phyloP scores from a whole-genome alignment of 2,329 filamentous ascomycete genomes.

The Aspergillus sp. region DNA sequence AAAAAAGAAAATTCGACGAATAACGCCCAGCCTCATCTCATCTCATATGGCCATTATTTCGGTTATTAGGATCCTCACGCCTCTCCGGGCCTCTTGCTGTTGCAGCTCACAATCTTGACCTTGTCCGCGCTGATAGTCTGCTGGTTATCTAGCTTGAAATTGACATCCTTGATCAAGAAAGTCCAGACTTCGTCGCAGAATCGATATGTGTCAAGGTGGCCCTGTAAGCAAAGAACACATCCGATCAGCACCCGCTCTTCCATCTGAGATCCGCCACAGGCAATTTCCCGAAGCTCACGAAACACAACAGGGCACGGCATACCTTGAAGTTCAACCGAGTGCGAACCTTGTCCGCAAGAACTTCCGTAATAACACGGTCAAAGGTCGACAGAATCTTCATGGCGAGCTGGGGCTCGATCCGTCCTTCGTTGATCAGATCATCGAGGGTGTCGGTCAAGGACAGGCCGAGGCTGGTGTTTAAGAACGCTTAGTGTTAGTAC shows the following conservation, averaged over 20 bases:
- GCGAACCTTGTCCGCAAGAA: conserved; percentile 89
- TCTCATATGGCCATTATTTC: not conserved
- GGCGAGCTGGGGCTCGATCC: conserved; percentile 95
- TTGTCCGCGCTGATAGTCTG: conserved; percentile 78
- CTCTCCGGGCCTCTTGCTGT: conserved; percentile 76
- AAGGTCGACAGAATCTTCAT: conserved; percentile 98
- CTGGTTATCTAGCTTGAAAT: conserved; percentile 93
- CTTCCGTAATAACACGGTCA: conserved; percentile 88
- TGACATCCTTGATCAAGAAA: conserved; percentile 96
- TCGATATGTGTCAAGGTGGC: conserved; percentile 94
- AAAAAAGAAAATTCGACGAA: not conserved
- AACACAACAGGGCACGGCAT: conserved; percentile 24
- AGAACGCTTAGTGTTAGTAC: conserved; percentile 3
- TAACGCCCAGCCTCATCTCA: conserved; percentile 14
- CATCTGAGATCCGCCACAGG: not conserved
- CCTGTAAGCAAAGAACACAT: conserved; percentile 53
- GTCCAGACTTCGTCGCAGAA: conserved; percentile 99
- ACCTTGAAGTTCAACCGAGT: conserved; percentile 94
- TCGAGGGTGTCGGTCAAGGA: conserved; percentile 96
- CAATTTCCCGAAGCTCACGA: not conserved
- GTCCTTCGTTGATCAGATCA: conserved; percentile 88
- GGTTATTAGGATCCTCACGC: conserved; percentile 19
- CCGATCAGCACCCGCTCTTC: not conserved
- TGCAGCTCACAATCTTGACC: conserved; percentile 98
- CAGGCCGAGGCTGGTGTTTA: conserved; percentile 72